Evolutionary conservation across 2,329 filamentous ascomycete species (phyloP), one percentile per base, ranked within the genome.

Genomic region (Grosmannia serpens): DNA sequence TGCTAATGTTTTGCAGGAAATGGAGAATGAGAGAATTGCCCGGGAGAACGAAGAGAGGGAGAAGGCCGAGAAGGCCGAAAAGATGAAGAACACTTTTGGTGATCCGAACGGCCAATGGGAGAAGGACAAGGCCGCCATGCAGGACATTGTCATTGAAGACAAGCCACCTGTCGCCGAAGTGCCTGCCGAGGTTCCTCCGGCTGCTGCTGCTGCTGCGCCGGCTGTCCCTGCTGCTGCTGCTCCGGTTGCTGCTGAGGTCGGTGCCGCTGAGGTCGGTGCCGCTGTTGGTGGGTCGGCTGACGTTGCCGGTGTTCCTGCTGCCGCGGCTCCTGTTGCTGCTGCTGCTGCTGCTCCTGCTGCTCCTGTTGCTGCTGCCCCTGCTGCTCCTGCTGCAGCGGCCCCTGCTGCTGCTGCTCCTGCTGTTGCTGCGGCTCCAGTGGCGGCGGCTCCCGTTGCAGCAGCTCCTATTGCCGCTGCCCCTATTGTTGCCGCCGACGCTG

Each of bases 1-100:
- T 29, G 10, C 47, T 57, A 20, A 3, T 38, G 35, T 4, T 20
- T 4, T 6, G 8, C 63, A 91, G 82, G 91, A 96, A 73, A 96
- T 97, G 92, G 92, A 97, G 69, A 79, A 85, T 63, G 91, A 97
- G 70, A 84, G 87, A 58, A 80, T 88, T 63, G 84, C 83, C 29
- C 87, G 85, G 53, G 92, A 96, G 70, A 81, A 84, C 33, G 90
- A 94, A 70, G 89, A 95, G 68, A 81, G 83, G 64, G 84, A 86
- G 61, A 85, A 86, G 67, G 81, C 82, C 27, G 86, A 90, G 61
- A 83, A 84, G 58, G 77, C 85, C 64, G 85, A 89, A 68, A 89
- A 89, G 73, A 84, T 94, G 61, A 87, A 92, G 66, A 84, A 89
- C 58, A 79, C 88, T 53, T 96, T 95, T 68, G 83, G 87, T 55